phyloP scores from a whole-genome alignment of 768 basidiomycete genomes.

The Tremella fuciformis region DNA sequence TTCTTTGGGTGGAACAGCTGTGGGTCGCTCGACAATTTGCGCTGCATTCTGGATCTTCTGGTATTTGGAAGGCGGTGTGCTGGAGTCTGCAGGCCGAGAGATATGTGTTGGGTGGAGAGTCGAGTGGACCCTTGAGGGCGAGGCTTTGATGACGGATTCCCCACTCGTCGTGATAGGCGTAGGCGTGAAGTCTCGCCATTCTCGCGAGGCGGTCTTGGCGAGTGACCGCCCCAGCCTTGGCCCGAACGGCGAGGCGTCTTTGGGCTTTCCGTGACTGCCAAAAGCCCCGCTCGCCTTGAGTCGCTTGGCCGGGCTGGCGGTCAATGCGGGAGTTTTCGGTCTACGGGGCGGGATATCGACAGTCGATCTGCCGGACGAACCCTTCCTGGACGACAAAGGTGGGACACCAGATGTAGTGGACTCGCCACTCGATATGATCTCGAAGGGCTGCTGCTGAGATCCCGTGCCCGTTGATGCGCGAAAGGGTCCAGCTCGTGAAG shows the following conservation, averaged over 20 bases:
- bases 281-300: not conserved
- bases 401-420: not conserved
- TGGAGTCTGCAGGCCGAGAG: not conserved
- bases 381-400: not conserved
- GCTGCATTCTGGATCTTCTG: too few relatives aligned
- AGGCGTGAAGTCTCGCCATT: not conserved
- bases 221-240: not conserved
- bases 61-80: too few relatives aligned
- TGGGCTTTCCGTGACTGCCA: conserved; percentile 2
- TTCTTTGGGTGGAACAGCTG: too few relatives aligned
- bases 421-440: conserved; percentile 1
- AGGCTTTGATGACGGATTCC: not conserved
- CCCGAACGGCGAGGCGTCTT: not conserved
- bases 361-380: not conserved
- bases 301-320: not conserved
- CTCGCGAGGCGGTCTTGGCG: not conserved
- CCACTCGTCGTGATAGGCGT: too few relatives aligned
- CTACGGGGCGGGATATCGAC: not conserved
- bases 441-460: not conserved
- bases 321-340: not conserved
- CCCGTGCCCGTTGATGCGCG: not conserved
- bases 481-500: not conserved
- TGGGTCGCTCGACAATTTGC: too few relatives aligned
- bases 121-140: not conserved
- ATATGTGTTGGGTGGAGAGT: not conserved